A percentile compares a stretch with the other conserved stretches of the same genome.
Evolutionary conservation across 2,329 filamentous ascomycete genomes (phyloP).

Genomic region (Diaporthe sp.): DNA sequence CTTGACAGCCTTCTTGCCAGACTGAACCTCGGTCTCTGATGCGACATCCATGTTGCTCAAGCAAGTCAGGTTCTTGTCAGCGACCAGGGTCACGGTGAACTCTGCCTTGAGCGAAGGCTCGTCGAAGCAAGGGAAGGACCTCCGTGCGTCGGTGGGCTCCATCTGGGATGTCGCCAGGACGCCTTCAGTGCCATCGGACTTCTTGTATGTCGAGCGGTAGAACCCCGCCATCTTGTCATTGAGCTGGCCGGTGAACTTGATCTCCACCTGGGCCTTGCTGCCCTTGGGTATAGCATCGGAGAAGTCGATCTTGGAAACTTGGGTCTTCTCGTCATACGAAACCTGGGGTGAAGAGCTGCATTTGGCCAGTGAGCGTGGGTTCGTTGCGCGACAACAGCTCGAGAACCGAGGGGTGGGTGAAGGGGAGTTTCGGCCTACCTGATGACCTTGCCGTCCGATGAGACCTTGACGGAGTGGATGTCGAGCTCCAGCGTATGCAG

Average conservation of each 20-base stretch:
- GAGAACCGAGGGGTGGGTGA: not conserved
- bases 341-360: conserved; percentile 76
- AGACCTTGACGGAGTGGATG: conserved; percentile 81
- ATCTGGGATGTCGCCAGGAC: conserved; percentile 94
- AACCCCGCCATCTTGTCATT: conserved; percentile 94
- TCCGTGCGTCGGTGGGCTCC: conserved; percentile 93
- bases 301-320: conserved; percentile 87
- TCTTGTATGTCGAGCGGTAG: conserved; percentile 93
- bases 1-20: conserved; percentile 85
- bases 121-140: conserved; percentile 96
- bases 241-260: conserved; percentile 82
- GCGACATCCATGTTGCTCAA: conserved; percentile 97
- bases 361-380: conserved; percentile 47
- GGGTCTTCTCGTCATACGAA: conserved; percentile 82
- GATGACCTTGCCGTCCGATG: conserved; percentile 68
- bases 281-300: conserved; percentile 80
- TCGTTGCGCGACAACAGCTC: conserved; percentile 36
- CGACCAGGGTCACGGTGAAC: conserved; percentile 91
- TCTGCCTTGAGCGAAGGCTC: conserved; percentile 94
- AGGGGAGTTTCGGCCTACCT: conserved; percentile 52
- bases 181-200: conserved; percentile 80
- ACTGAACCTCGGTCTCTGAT: conserved; percentile 80
- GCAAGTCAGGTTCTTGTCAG: conserved; percentile 91
- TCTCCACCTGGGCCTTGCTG: conserved; percentile 81
- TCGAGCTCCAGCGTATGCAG: conserved; percentile 91